phyloP scores from a whole-genome alignment of 1,284 basidiomycete genomes.

The Tremellales sp. region DNA sequence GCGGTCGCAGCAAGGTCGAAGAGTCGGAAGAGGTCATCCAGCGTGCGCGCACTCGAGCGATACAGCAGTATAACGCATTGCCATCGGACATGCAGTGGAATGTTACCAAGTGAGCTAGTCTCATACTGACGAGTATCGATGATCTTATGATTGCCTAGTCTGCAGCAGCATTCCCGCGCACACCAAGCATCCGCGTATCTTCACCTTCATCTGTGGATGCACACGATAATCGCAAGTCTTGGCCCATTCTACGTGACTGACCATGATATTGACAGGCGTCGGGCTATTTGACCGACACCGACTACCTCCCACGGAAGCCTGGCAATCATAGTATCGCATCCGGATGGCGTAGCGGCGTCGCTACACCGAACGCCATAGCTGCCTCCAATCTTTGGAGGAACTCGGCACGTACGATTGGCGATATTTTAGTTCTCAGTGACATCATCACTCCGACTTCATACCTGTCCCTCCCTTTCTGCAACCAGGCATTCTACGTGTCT shows the following conservation, averaged over 20 bases:
- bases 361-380: slow-evolving; percentile 16
- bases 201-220: slow-evolving; percentile 34
- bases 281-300: slow-evolving; percentile 14
- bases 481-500: slow-evolving; percentile 32
- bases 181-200: slow-evolving; percentile 24
- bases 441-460: slow-evolving; percentile 28
- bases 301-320: not conserved
- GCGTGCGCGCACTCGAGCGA: slow-evolving; percentile 11
- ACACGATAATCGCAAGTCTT: slow-evolving; percentile 26
- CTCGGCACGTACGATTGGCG: slow-evolving; percentile 31
- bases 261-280: slow-evolving; percentile 12
- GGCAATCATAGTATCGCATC: not conserved
- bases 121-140: not conserved
- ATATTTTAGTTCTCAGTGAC: slow-evolving; percentile 30
- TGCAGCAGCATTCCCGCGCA: slow-evolving; percentile 20
- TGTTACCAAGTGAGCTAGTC: slow-evolving; percentile 25
- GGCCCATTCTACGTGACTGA: not conserved
- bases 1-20: slow-evolving; percentile 1
- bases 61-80: slow-evolving; percentile 23
- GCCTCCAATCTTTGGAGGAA: slow-evolving; percentile 25
- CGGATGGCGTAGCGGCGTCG: slow-evolving; percentile 9
- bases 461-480: slow-evolving; percentile 28
- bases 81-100: slow-evolving; percentile 32
- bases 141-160: slow-evolving; percentile 17
- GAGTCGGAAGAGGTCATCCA: slow-evolving; percentile 7